Conservation (phyloP, 768 basidiomycete genomes). For the Strobilomyces echinocephalus region DNA sequence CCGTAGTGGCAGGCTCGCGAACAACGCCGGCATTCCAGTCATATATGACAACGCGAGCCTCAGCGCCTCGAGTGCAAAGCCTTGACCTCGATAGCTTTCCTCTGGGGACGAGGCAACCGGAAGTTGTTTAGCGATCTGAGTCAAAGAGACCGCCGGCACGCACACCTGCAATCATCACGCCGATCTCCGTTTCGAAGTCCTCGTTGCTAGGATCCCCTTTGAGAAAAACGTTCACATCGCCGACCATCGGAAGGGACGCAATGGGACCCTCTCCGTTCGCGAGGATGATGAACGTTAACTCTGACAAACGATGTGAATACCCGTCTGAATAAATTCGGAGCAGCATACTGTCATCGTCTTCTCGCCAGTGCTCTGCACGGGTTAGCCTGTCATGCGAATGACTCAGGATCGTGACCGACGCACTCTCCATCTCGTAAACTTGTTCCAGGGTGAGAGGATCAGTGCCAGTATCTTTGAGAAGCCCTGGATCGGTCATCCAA, state of each 20-base stretch:
- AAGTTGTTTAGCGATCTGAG: background rate
- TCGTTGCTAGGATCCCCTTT: constrained; percentile 45
- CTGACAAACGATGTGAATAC: constrained; percentile 31
- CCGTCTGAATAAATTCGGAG: background rate
- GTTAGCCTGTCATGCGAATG: background rate
- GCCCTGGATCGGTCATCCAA: constrained; percentile 80
- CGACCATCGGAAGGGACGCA: constrained; percentile 64
- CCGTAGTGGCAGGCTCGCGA: constrained; percentile 11
- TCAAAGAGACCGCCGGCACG: background rate
- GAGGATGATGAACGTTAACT: constrained; percentile 88
- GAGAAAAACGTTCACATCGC: constrained; percentile 90
- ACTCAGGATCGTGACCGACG: constrained; percentile 13
- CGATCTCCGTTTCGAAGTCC: constrained; percentile 71
- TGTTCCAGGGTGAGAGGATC: constrained; percentile 77
- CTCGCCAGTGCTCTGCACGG: constrained; percentile 71
- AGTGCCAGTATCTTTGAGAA: constrained; percentile 77
- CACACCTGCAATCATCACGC: constrained; percentile 89
- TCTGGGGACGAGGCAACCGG: constrained; percentile 39
- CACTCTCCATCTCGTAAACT: constrained; percentile 89
- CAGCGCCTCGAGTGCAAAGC: constrained; percentile 59
- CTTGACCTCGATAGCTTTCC: constrained; percentile 59
- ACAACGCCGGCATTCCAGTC: constrained; percentile 37
- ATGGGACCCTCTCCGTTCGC: constrained; percentile 31
- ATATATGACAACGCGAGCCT: constrained; percentile 66
- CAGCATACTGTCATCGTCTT: constrained; percentile 72